A percentile compares a stretch with the other conserved stretches of the same genome.
Conservation (phyloP, 2,329 filamentous ascomycete species). For the Ascochyta koolunga region DNA sequence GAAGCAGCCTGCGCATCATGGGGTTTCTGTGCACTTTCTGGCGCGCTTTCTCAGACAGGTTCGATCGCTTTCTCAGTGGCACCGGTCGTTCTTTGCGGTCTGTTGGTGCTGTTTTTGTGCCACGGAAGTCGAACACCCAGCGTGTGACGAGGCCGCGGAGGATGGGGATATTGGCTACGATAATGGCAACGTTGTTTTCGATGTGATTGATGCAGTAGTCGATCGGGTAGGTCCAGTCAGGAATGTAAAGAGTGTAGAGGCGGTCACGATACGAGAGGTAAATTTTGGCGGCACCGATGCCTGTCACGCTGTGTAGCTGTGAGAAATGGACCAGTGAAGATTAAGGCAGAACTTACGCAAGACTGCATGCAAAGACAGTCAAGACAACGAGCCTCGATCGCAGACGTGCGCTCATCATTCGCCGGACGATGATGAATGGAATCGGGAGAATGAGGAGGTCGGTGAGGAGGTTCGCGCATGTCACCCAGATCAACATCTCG, state of each 20-base stretch:
- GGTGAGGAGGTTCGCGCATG: slow-evolving; percentile 50
- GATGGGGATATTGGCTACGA: slow-evolving; percentile 50
- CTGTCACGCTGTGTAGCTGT: slow-evolving; percentile 40
- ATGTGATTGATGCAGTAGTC: slow-evolving; percentile 51
- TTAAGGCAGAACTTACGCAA: slow-evolving; percentile 37
- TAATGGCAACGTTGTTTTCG: slow-evolving; percentile 51
- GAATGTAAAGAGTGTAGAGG: slow-evolving; percentile 42
- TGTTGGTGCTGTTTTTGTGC: slow-evolving; percentile 37
- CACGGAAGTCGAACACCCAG: slow-evolving; percentile 48
- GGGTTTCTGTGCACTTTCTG: slow-evolving; percentile 26
- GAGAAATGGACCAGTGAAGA: background rate
- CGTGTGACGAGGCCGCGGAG: slow-evolving; percentile 49
- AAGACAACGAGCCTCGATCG: slow-evolving; percentile 48
- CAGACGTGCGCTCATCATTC: slow-evolving; percentile 49
- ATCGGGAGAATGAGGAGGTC: slow-evolving; percentile 51
- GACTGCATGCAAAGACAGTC: slow-evolving; percentile 48
- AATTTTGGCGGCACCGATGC: slow-evolving; percentile 49
- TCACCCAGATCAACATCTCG: slow-evolving; percentile 49
- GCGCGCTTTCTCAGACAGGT: slow-evolving; percentile 34
- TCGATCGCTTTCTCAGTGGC: slow-evolving; percentile 38
- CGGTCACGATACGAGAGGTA: slow-evolving; percentile 50
- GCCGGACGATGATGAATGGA: slow-evolving; percentile 49
- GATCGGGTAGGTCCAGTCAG: slow-evolving; percentile 52
- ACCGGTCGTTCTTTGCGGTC: slow-evolving; percentile 39
- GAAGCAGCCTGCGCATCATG: slow-evolving; percentile 41